Percentiles rank a stretch among this genome's conserved stretches.
These are phyloP conservation scores for Scutellaria galericulata DNA, from an alignment of 257 asterid genomes.

Conservation along the genomic window DNA sequence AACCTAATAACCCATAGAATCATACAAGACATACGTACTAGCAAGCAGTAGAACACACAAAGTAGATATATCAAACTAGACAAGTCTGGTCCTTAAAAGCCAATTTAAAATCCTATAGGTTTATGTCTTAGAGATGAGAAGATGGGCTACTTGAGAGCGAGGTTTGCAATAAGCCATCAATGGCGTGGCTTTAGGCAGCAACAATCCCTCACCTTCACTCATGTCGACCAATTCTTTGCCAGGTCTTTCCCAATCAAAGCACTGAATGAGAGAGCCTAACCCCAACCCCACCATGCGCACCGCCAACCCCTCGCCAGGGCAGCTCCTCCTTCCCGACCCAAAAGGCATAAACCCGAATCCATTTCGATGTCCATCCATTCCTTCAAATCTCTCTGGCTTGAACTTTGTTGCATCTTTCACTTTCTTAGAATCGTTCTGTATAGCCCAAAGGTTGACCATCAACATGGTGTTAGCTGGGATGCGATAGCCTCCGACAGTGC, in stretches of 20 bases:
- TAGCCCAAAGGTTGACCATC: constrained; percentile 47
- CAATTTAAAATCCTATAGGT: no score
- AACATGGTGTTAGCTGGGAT: constrained; percentile 38
- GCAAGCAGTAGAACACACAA: no score
- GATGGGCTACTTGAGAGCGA: not conserved
- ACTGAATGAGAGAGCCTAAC: constrained; percentile 38
- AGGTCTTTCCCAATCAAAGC: constrained; percentile 50
- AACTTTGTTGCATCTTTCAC: constrained; percentile 40
- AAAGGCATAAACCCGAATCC: constrained; percentile 37
- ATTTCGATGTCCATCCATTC: constrained; percentile 19
- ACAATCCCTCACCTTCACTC: not conserved
- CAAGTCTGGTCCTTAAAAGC: no score
- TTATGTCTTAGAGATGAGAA: not conserved
- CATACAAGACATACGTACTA: no score
- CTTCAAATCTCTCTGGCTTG: constrained; percentile 46
- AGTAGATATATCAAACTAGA: no score
- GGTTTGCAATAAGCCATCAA: not conserved
- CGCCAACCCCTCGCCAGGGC: constrained; percentile 40
- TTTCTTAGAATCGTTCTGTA: constrained; percentile 35
- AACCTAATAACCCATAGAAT: no score
- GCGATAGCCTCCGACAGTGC: constrained; percentile 32
- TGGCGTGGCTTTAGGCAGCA: not conserved
- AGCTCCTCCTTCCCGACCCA: constrained; percentile 47
- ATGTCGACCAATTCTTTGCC: constrained; percentile 25
- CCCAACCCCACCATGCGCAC: constrained; percentile 33